Evolutionary conservation across 495 filamentous ascomycete species (phyloP), one percentile per base, ranked within the genome.

Genomic region (Aspergillus bridgeri): DNA sequence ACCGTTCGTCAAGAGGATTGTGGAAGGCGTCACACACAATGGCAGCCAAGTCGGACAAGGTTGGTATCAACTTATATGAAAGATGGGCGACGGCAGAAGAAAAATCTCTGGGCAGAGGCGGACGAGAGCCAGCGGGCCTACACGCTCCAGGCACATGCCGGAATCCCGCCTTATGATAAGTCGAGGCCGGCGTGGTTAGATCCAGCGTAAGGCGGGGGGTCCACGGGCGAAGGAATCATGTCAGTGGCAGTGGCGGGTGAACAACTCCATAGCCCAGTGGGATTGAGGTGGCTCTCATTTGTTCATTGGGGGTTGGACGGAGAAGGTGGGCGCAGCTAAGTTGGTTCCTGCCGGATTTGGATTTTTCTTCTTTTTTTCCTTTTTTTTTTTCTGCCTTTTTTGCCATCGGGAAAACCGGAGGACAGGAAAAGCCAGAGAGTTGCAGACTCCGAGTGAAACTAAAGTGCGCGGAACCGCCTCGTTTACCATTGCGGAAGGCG

Each of bases 111-210:
- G 61, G 51, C 62, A 17, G 42, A 57, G 57, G 59, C 56, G 54
- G 60, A 59, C 54, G 44, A 50, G 53, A 27, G 20, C 50, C 63
- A 65, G 60, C 57, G 33, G 48, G 42, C 54, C 56, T 51, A 18
- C 21, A 7, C 3, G 54, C 53, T 50, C 57, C 60, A 60, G 48
- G 62, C 61, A 67, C 62, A 67, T 68, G 67, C 42, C 19, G 56
- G 48, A 65, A 65, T 55, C 61, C 49, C 44, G 59, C 33, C 43
- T 56, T 60, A 53, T 71, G 67, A 67, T 71, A 67, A 68, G 64
- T 67, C 61, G 20, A 61, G 42, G 59, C 42, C 24, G 42, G 56
- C 47, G 44, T 61, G 56, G 58, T 48, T 55, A 45, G 56, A 61
- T 61, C 59, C 62, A 57, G 48, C 23, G 42, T 57, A 56, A 24